A percentile compares a stretch with the other conserved stretches of the same genome.
Conservation (phyloP, 2,329 filamentous ascomycete species). For the Chalaropsis thielavioides region DNA sequence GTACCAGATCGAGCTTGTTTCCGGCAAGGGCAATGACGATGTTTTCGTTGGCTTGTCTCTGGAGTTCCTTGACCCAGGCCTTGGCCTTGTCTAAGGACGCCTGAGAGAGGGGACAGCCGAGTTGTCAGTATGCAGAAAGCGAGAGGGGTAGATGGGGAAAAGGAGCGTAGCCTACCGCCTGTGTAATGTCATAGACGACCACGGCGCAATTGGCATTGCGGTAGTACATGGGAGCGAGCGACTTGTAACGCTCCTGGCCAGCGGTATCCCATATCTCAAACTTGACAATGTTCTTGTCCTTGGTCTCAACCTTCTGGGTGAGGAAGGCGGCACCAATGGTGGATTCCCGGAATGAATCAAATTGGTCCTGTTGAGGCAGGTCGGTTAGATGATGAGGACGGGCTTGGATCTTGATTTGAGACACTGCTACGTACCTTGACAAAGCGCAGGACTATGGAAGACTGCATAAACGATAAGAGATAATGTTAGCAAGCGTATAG, state of each 20-base stretch:
- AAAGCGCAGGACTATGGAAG: slow-evolving; percentile 92
- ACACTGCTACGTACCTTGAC: slow-evolving; percentile 60
- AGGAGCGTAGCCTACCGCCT: slow-evolving; percentile 55
- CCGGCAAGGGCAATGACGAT: slow-evolving; percentile 97
- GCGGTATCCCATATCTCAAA: slow-evolving; percentile 99
- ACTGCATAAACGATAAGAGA: slow-evolving; percentile 38
- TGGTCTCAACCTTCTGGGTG: slow-evolving; percentile 95
- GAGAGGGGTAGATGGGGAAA: background rate
- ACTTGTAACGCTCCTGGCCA: slow-evolving; percentile 98
- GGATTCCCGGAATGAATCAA: slow-evolving; percentile 91
- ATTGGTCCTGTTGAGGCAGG: slow-evolving; percentile 62
- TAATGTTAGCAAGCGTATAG: slow-evolving; percentile 19
- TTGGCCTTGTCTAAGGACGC: slow-evolving; percentile 97
- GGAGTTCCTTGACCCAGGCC: slow-evolving; percentile 96
- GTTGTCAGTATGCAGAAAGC: background rate
- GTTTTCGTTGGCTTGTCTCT: slow-evolving; percentile 97
- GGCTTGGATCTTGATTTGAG: background rate
- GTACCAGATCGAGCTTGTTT: slow-evolving; percentile 95
- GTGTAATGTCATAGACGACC: slow-evolving; percentile 98
- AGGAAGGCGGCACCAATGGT: slow-evolving; percentile 97
- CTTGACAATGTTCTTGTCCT: slow-evolving; percentile 96
- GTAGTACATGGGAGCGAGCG: slow-evolving; percentile 98
- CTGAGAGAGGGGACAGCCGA: slow-evolving; percentile 32
- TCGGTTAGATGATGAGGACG: background rate
- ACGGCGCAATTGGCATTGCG: slow-evolving; percentile 98